Evolutionary conservation across 768 basidiomycete species (phyloP).

Genomic region (Kwoniella europaea): DNA sequence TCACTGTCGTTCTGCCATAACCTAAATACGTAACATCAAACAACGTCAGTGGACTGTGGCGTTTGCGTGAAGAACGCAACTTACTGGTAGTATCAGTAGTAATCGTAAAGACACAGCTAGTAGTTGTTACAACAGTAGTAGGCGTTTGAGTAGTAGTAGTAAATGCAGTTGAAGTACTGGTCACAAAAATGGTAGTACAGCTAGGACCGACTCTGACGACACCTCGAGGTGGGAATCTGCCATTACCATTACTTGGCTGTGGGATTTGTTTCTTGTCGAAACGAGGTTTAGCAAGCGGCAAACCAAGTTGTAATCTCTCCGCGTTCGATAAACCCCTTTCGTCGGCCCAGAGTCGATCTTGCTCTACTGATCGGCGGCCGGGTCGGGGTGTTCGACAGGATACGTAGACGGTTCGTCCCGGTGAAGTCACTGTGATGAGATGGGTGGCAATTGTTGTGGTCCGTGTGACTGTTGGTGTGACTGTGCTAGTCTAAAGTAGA

Average conservation of each 20-base stretch:
- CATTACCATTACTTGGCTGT: neutral
- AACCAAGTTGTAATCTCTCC: constrained; percentile 23
- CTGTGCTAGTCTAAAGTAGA: neutral
- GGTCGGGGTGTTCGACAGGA: neutral
- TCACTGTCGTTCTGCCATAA: neutral
- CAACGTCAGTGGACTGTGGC: no score
- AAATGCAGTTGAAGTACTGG: neutral
- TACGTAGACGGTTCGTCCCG: neutral
- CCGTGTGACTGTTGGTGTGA: neutral
- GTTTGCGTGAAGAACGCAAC: neutral
- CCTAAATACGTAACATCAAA: neutral
- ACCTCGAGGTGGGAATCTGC: neutral
- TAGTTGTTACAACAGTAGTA: neutral
- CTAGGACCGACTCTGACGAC: neutral
- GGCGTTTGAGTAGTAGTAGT: neutral
- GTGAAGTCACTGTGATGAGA: neutral
- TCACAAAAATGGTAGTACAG: neutral
- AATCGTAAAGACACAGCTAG: neutral
- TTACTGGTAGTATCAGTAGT: neutral
- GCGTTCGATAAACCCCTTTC: constrained; percentile 21
- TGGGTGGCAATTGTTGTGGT: neutral
- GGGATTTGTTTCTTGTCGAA: neutral
- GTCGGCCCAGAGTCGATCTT: neutral
- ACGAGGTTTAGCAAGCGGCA: constrained; percentile 2
- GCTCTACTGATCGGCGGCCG: no score